Base-by-base conservation (phyloP, 2,329 filamentous ascomycete species). In the Fusarium chaquense region DNA sequence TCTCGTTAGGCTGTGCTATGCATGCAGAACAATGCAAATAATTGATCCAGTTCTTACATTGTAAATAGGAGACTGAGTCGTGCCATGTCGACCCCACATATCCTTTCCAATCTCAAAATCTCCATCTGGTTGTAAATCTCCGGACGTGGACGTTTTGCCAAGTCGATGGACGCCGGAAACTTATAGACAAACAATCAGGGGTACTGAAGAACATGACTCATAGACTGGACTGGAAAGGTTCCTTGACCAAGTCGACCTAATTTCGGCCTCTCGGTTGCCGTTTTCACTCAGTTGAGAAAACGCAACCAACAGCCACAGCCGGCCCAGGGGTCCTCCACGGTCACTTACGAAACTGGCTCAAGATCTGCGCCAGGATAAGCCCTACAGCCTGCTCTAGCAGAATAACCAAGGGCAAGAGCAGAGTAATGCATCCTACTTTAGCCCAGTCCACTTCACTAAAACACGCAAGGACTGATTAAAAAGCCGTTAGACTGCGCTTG, bases 291-390 rank as follows among this genome's bases (percentile, higher is more conserved):
- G 56, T 20, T 36, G 28, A 54, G 28, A 12, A 60, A 53, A 26
- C 52, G 22, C 26, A 50, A 61, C 35, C 52, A 62, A 65, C 59
- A 69, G 36, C 49, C 60, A 53, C 65, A 56, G 58, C 56, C 59
- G 58, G 58, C 56, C 59, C 50, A 22, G 8, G 44, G 30, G n/a
- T 30, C n/a, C 12, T 54, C 33, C 52, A 59, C 50, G 28, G 30
- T 45, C 47, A 47, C 49, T 57, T 36, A 57, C 67, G 70, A 71
- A 72, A 62, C 64, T 68, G 55, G 60, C 60, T 53, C 55, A 58
- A 41, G 57, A 72, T 72, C 69, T 59, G 56, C 60, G 51, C 70
- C 47, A 55, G 69, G 63, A 66, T 69, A 58, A 62, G 67, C 61
- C 58, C 55, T 72, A 51, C 60, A 60, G 46, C 57, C 43, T 58